Conservation (phyloP, 805 yeast species). For the Tetrapisispora nanseiensis region DNA sequence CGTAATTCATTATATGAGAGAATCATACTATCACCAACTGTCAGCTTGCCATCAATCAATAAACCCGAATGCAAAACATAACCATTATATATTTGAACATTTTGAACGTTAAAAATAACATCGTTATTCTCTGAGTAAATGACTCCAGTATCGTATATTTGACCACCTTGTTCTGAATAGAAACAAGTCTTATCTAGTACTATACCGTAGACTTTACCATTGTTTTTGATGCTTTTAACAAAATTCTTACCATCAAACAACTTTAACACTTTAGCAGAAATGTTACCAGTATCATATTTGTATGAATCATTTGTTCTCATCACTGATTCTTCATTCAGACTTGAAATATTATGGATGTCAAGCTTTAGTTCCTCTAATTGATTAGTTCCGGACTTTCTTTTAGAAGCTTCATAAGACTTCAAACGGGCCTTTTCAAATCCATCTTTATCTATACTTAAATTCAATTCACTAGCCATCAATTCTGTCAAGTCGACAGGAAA, state of each 20-base stretch:
- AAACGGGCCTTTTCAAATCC: constrained; percentile 86
- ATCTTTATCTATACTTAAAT: constrained; percentile 82
- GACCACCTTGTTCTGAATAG: constrained; percentile 99
- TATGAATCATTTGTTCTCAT: constrained; percentile 77
- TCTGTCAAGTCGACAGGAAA: constrained; percentile 97
- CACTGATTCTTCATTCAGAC: constrained; percentile 48
- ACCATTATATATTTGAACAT: constrained; percentile 89
- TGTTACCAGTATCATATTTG: constrained; percentile 66
- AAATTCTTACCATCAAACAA: constrained; percentile 60
- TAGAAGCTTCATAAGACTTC: constrained; percentile 89
- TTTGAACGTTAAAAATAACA: constrained; percentile 80
- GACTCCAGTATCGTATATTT: constrained; percentile 90
- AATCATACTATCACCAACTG: constrained; percentile 59
- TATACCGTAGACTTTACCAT: constrained; percentile 58
- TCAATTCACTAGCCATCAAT: constrained; percentile 97
- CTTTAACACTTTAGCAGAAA: constrained; percentile 59
- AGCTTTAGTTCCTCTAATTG: constrained; percentile 60
- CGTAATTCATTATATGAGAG: constrained; percentile 87
- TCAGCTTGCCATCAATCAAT: constrained; percentile 63
- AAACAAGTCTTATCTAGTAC: constrained; percentile 84
- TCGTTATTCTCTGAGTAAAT: constrained; percentile 69
- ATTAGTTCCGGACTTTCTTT: constrained; percentile 61
- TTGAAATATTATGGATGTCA: constrained; percentile 82
- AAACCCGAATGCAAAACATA: constrained; percentile 91
- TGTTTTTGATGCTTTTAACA: constrained; percentile 38